Evolutionary conservation across 2,329 filamentous ascomycete genomes (phyloP).

Genomic region (Ascochyta fabae): DNA sequence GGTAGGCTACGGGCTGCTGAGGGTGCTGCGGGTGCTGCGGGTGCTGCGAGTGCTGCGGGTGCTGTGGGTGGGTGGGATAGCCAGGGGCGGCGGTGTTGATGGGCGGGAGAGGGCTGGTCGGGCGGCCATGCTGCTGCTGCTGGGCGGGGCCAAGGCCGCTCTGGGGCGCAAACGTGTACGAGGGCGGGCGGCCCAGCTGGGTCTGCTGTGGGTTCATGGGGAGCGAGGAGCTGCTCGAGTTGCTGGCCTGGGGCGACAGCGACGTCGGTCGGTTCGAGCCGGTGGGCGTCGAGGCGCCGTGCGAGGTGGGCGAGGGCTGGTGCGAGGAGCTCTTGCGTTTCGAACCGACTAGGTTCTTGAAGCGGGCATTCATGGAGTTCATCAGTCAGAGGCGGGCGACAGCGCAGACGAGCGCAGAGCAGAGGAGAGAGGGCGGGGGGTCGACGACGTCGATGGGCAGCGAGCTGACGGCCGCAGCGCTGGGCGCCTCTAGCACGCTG

Average conservation of each 20-base stretch:
- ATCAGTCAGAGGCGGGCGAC: constrained; percentile 55
- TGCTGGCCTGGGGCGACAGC: constrained; percentile 49
- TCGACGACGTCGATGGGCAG: constrained; percentile 33
- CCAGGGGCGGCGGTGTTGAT: constrained; percentile 61
- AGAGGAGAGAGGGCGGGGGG: constrained; percentile 31
- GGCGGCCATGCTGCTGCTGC: constrained; percentile 52
- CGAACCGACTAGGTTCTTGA: constrained; percentile 81
- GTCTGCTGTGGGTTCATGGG: constrained; percentile 63
- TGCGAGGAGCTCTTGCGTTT: constrained; percentile 73
- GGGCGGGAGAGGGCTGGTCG: constrained; percentile 62
- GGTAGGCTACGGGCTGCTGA: constrained; percentile 48
- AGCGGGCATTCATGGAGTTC: constrained; percentile 81
- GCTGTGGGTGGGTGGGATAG: constrained; percentile 51
- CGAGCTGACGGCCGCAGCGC: constrained; percentile 38
- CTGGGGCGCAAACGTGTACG: constrained; percentile 63
- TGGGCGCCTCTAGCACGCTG: constrained; percentile 21
- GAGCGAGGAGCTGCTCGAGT: constrained; percentile 48
- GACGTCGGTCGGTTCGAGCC: constrained; percentile 47
- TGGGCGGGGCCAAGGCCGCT: constrained; percentile 45
- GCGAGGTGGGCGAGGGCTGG: constrained; percentile 53
- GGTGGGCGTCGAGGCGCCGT: constrained; percentile 53
- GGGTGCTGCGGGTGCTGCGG: constrained; percentile 44
- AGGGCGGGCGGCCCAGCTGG: constrained; percentile 65
- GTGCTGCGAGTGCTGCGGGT: not conserved
- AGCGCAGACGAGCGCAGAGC: constrained; percentile 18